Evolutionary conservation across 805 yeast genomes (phyloP).

Genomic region (Monosporozyma siamensis): DNA sequence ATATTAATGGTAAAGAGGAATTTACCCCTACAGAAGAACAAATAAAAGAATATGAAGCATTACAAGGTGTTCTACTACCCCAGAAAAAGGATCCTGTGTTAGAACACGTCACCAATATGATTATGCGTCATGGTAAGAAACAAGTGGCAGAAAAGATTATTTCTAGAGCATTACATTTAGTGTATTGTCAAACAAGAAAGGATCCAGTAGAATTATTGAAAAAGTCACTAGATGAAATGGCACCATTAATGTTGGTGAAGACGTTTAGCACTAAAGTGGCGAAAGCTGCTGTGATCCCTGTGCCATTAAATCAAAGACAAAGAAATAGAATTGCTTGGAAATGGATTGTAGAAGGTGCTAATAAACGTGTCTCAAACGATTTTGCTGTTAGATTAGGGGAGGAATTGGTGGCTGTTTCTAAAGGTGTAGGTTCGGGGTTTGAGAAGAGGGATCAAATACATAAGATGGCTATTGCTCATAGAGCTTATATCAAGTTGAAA

Average conservation of each 20-base stretch:
- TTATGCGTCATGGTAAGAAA: constrained; percentile 90
- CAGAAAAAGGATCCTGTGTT: constrained; percentile 56
- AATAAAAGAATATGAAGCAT: constrained; percentile 41
- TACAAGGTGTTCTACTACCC: constrained; percentile 50
- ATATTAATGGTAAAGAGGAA: constrained; percentile 21
- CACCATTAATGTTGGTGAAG: constrained; percentile 73
- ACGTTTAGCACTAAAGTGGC: constrained; percentile 80
- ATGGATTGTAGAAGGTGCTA: constrained; percentile 84
- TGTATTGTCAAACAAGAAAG: constrained; percentile 45
- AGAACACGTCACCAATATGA: constrained; percentile 69
- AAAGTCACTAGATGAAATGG: constrained; percentile 67
- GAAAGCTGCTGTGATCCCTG: constrained; percentile 70
- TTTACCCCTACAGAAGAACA: constrained; percentile 62
- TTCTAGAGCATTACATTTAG: constrained; percentile 70
- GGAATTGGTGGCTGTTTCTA: constrained; percentile 68
- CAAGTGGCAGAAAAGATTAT: constrained; percentile 65
- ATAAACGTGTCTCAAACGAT: constrained; percentile 68
- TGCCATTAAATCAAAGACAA: constrained; percentile 73
- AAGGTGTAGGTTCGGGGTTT: constrained; percentile 73
- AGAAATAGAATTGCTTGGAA: constrained; percentile 77
- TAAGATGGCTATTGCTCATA: constrained; percentile 76
- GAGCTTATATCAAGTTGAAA: constrained; percentile 58
- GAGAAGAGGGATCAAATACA: constrained; percentile 80
- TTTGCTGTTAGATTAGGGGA: constrained; percentile 85
- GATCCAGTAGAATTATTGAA: constrained; percentile 76